These are phyloP conservation scores for Neonothopanus nambi DNA, from an alignment of 1,284 basidiomycete species.

Conservation along the genomic window DNA sequence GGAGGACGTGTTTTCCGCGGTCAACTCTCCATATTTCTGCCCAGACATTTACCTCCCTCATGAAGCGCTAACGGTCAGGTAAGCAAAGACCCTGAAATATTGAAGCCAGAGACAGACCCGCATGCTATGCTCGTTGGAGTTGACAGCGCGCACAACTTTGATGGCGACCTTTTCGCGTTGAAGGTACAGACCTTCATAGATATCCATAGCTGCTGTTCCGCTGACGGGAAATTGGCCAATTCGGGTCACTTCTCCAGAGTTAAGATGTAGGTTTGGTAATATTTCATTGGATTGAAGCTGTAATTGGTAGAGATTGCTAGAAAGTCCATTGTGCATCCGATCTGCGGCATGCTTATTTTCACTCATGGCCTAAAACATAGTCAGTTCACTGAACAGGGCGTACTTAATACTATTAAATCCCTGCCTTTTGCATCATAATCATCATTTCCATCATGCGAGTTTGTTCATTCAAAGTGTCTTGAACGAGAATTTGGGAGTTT, in stretches of 20 bases:
- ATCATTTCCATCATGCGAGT: slow-evolving; percentile 35
- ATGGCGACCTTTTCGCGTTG: slow-evolving; percentile 53
- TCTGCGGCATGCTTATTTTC: slow-evolving; percentile 34
- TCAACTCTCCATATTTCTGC: slow-evolving; percentile 52
- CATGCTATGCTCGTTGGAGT: slow-evolving; percentile 43
- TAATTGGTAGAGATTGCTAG: slow-evolving; percentile 48
- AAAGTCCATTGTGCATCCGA: slow-evolving; percentile 41
- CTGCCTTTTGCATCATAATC: slow-evolving; percentile 44
- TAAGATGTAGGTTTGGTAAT: slow-evolving; percentile 48
- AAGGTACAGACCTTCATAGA: slow-evolving; percentile 55
- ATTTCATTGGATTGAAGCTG: slow-evolving; percentile 43
- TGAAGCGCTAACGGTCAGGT: slow-evolving; percentile 34
- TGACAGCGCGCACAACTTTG: slow-evolving; percentile 52
- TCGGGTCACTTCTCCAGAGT: slow-evolving; percentile 50
- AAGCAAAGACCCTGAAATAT: slow-evolving; percentile 17
- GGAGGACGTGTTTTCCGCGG: slow-evolving; percentile 49
- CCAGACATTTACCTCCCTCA: slow-evolving; percentile 56
- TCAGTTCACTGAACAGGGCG: not conserved
- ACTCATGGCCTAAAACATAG: slow-evolving; percentile 27
- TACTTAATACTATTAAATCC: not conserved
- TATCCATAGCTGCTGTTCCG: slow-evolving; percentile 50
- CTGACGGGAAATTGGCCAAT: slow-evolving; percentile 47
- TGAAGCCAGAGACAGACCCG: slow-evolving; percentile 24
- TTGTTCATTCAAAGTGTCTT: slow-evolving; percentile 31
- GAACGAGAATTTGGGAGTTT: slow-evolving; percentile 37